A percentile compares a stretch with the other conserved stretches of the same genome.
Evolutionary conservation across 177 flowering plant genomes (phyloP).

Genomic region (Tripterygium wilfordii): DNA sequence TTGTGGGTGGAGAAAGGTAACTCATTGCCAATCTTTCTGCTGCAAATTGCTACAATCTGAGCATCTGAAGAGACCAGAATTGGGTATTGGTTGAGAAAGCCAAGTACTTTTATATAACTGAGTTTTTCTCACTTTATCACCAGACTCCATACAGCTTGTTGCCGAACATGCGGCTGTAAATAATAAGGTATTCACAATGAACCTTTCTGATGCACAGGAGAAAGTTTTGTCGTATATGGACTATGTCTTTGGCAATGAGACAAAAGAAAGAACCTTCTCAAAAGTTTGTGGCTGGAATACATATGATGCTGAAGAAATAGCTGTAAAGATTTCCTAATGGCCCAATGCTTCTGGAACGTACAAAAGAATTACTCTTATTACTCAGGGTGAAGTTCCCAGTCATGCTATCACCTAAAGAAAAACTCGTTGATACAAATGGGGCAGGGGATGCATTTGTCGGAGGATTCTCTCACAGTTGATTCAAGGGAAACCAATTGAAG

Average conservation of each 20-base stretch:
- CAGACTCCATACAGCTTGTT: conserved; percentile 81
- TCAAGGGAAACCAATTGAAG: conserved; percentile 77
- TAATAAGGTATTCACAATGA: conserved; percentile 87
- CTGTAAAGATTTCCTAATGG: conserved; percentile 73
- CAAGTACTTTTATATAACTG: conserved; percentile 83
- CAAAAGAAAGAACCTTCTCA: conserved; percentile 84
- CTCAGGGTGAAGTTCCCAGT: conserved; percentile 92
- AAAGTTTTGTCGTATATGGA: conserved; percentile 84
- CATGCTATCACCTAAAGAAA: conserved; percentile 73
- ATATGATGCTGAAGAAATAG: conserved; percentile 88
- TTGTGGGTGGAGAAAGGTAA: conserved; percentile 97
- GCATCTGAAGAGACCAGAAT: conserved; percentile 85
- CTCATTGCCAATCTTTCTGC: conserved; percentile 91
- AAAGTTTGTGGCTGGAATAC: conserved; percentile 90
- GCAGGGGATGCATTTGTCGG: conserved; percentile 99
- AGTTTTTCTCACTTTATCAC: conserved; percentile 94
- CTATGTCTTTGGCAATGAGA: conserved; percentile 89
- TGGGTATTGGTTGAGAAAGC: conserved; percentile 97
- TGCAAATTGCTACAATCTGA: conserved; percentile 89
- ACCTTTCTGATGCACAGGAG: conserved; percentile 85
- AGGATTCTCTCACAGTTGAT: conserved; percentile 87
- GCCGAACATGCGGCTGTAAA: conserved; percentile 92
- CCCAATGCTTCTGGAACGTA: conserved; percentile 77
- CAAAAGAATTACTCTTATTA: conserved; percentile 85
- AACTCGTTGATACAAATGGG: conserved; percentile 92